Base-by-base conservation (phyloP, 345 rosid genomes). In the Brassica juncea region DNA sequence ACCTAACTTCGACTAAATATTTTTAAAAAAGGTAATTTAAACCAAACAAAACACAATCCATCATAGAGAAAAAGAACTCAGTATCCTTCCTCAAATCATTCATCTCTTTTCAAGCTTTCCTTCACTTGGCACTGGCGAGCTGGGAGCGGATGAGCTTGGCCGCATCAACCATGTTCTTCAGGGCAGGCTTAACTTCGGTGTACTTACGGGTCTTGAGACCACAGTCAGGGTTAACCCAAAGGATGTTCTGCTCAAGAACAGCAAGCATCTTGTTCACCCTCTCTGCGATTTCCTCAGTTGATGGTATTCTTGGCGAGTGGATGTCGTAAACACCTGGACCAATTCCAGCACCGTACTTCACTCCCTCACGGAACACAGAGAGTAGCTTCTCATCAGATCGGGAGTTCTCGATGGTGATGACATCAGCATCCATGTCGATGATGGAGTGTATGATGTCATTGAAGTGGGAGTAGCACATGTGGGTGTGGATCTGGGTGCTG, bases 391-490 rank as follows among this genome's bases (percentile, higher is more conserved):
- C 97, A 11, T 94, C 99, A 2, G 99, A 94, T 6, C 97, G 97
- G 62, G 99, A 94, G 92, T 94, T 94, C 94, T 94, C 99, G 2
- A 94, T 94, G 82, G 99, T 94, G 84, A 94, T 94, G 74, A 94
- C 99, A 80, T 94, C 97, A 0, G 97, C 99, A 58, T 94, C 99
- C 99, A 94, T 94, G 88, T 94, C 88, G n/a, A 94, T 92, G 76
- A 94, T 94, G 21, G 97, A 94, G 89, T 94, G 97, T 83, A 94
- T 94, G 77, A 94, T 94, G 84, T 94, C 97, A 47, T 94, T 94
- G 94, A 94, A 94, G 90, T 94, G 84, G 79, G 99, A 94, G 89
- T 94, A 94, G 90, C 99, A 94, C 99, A 94, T 94, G 97, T 92
- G 97, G 31, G 97, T 94, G 87, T 94, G 97, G 88, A 92, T 91